phyloP scores from a whole-genome alignment of 2,329 filamentous ascomycete species.

The Seiridium unicorne region DNA sequence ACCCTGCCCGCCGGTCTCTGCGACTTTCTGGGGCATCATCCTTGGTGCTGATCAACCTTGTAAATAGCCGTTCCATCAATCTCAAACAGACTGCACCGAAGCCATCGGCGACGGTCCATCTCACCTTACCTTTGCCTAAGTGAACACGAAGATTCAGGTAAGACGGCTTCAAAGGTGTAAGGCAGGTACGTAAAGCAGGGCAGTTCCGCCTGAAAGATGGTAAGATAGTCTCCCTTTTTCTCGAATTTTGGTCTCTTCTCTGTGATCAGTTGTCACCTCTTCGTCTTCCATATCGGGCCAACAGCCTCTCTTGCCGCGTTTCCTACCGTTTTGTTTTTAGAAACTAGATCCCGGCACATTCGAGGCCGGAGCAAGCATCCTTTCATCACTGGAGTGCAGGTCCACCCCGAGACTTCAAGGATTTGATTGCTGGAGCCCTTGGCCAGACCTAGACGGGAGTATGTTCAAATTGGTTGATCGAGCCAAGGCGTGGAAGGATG shows the following conservation, averaged over 20 bases:
- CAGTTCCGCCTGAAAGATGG: neutral
- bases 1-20: constrained; percentile 15
- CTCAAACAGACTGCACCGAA: constrained; percentile 41
- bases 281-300: neutral
- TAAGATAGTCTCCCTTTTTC: neutral
- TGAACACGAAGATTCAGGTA: constrained; percentile 1
- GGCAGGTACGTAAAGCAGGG: constrained; percentile 3
- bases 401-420: constrained; percentile 16
- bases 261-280: neutral
- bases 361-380: constrained; percentile 9
- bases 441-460: constrained; percentile 11
- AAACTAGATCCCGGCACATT: constrained; percentile 11
- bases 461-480: constrained; percentile 23
- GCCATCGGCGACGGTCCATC: neutral
- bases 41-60: constrained; percentile 43
- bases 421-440: constrained; percentile 12
- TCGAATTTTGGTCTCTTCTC: neutral
- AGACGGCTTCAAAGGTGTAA: neutral
- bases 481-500: constrained; percentile 20
- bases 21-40: constrained; percentile 24
- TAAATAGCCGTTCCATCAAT: constrained; percentile 48
- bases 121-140: constrained; percentile 2
- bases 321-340: constrained; percentile 14
- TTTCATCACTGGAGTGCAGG: constrained; percentile 10
- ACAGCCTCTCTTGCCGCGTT: neutral